Conservation (phyloP, 768 basidiomycete species). For the Rhizopogon rudus region DNA sequence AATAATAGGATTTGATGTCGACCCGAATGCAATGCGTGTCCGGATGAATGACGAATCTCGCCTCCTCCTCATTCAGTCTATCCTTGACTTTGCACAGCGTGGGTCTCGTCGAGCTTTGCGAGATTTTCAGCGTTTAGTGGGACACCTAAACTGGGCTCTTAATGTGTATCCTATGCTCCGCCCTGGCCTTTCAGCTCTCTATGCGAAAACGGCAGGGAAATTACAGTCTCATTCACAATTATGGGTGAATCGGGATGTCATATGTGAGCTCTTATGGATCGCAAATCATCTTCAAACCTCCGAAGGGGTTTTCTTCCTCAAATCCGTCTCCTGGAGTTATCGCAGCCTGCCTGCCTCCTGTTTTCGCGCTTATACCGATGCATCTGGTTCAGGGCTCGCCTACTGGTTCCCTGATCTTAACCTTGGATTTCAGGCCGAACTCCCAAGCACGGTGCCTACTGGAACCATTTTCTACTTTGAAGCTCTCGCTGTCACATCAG, state of each 20-base stretch:
- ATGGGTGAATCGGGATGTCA: slow-evolving; percentile 6
- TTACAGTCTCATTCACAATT: not conserved
- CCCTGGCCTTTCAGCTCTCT: slow-evolving; percentile 28
- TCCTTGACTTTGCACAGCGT: slow-evolving; percentile 9
- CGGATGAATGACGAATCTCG: slow-evolving; percentile 12
- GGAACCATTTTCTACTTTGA: slow-evolving; percentile 24
- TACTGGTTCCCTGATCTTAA: slow-evolving; percentile 19
- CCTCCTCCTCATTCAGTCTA: slow-evolving; percentile 6
- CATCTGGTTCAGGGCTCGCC: slow-evolving; percentile 13
- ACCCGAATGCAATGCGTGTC: slow-evolving; percentile 21
- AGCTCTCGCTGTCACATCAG: too few species aligned
- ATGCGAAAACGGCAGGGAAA: slow-evolving; percentile 30
- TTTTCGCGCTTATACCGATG: slow-evolving; percentile 17
- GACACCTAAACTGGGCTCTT: slow-evolving; percentile 35
- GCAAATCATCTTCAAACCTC: slow-evolving; percentile 13
- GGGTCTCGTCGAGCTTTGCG: not conserved
- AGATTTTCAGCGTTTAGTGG: slow-evolving; percentile 28
- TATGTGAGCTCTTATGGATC: slow-evolving; percentile 23
- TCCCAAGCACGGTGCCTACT: not conserved
- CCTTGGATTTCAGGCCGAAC: slow-evolving; percentile 15
- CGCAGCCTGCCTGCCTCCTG: not conserved
- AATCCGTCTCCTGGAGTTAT: slow-evolving; percentile 10
- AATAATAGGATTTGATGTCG: slow-evolving; percentile 34
- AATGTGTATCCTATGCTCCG: slow-evolving; percentile 34
- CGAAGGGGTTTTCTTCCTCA: slow-evolving; percentile 20